Evolutionary conservation across 1,284 basidiomycete species (phyloP).

Genomic region (Austropuccinia psidii): DNA sequence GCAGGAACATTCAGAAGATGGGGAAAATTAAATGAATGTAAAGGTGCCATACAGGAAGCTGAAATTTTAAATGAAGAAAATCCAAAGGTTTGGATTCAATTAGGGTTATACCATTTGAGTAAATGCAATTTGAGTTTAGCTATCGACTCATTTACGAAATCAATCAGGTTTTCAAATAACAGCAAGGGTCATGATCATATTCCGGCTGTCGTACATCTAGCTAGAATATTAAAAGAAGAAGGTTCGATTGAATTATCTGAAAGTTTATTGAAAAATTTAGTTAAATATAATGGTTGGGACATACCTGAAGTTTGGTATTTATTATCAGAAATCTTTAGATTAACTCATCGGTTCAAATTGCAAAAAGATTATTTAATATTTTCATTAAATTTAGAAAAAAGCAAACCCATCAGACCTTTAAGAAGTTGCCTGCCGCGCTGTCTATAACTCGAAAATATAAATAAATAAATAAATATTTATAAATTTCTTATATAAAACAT

Average conservation of each 20-base stretch:
- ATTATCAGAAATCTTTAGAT: conserved; percentile 66
- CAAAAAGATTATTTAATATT: conserved; percentile 67
- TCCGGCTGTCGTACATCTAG: conserved; percentile 65
- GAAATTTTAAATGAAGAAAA: conserved; percentile 79
- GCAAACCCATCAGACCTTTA: conserved; percentile 47
- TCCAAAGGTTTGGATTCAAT: conserved; percentile 85
- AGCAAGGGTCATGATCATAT: too few species aligned
- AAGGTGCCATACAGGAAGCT: conserved; percentile 87
- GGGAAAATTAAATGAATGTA: conserved; percentile 79
- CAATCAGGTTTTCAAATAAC: conserved; percentile 42
- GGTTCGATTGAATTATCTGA: conserved; percentile 44
- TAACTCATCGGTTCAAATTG: conserved; percentile 52
- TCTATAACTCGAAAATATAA: too few species aligned
- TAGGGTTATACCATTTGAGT: conserved; percentile 40
- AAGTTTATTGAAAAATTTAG: conserved; percentile 49
- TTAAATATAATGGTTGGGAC: conserved; percentile 63
- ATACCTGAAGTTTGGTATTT: conserved; percentile 86
- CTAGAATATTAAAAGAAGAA: conserved; percentile 60
- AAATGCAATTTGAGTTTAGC: conserved; percentile 9
- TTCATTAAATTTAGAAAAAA: conserved; percentile 66
- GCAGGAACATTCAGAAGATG: conserved; percentile 86
- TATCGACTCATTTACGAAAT: conserved; percentile 35
- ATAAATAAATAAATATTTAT: too few species aligned
- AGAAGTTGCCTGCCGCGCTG: conserved; percentile 43
- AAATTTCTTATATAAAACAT: too few species aligned